Conservation (phyloP, 2,329 filamentous ascomycete genomes). For the Periconia digitata region DNA sequence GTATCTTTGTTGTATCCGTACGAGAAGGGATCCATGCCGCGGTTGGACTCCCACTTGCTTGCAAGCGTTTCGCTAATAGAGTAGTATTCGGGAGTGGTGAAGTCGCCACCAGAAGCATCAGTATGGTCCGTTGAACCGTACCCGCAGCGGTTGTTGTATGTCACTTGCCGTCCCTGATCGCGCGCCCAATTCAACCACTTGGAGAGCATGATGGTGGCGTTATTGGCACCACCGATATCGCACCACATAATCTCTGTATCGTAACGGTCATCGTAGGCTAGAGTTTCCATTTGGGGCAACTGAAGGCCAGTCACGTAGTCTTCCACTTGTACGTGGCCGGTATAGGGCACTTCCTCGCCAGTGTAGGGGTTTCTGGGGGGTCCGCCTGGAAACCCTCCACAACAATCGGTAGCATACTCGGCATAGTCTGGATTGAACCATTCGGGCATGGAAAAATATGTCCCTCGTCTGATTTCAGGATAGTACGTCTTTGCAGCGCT, state of each 20-base stretch:
- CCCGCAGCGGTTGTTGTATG: constrained; percentile 61
- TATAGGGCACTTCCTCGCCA: constrained; percentile 46
- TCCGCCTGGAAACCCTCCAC: constrained; percentile 45
- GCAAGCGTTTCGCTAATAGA: constrained; percentile 53
- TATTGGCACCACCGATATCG: constrained; percentile 49
- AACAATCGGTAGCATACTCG: constrained; percentile 17
- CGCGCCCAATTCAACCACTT: constrained; percentile 47
- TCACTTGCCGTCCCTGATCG: constrained; percentile 51
- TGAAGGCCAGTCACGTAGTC: constrained; percentile 48
- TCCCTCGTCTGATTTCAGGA: constrained; percentile 47
- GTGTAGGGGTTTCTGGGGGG: constrained; percentile 50
- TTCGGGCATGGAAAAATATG: constrained; percentile 50
- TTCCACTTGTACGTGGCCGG: constrained; percentile 44
- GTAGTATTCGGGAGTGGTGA: constrained; percentile 63
- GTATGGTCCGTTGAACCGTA: constrained; percentile 19
- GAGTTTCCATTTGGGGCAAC: constrained; percentile 49
- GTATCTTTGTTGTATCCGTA: constrained; percentile 64
- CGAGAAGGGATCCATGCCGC: constrained; percentile 61
- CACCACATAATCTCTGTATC: constrained; percentile 53
- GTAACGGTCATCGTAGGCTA: constrained; percentile 33
- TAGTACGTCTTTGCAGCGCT: constrained; percentile 47
- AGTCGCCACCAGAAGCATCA: constrained; percentile 49
- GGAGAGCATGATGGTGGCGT: constrained; percentile 46
- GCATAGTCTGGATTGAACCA: constrained; percentile 50
- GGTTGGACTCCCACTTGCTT: constrained; percentile 62